Conservation (phyloP, 139 green algal genomes). For the Astrephomene gubernaculifera region DNA sequence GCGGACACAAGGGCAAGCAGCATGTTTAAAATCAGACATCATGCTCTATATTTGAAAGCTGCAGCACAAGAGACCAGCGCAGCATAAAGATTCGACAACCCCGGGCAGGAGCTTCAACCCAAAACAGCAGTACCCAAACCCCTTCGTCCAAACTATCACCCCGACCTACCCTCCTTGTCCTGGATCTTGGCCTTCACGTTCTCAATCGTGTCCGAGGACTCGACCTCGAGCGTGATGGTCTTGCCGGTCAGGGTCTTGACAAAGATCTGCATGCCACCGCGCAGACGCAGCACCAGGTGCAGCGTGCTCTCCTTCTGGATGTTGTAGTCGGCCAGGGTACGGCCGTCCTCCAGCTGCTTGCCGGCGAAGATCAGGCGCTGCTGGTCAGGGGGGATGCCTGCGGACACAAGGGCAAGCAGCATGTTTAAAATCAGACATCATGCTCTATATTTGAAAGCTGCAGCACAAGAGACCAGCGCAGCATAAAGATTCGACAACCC, state of each 20-base stretch:
- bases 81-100: background rate
- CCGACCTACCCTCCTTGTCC: conserved; percentile 90
- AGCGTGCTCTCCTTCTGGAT: conserved; percentile 93
- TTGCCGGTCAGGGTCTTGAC: conserved; percentile 92
- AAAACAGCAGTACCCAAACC: background rate
- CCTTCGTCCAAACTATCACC: background rate
- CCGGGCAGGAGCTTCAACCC: background rate
- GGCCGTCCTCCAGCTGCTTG: conserved; percentile 95
- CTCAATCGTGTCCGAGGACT: conserved; percentile 86
- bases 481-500: background rate
- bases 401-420: background rate
- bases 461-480: background rate
- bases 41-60: background rate
- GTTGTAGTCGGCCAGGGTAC: conserved; percentile 95
- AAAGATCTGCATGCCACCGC: conserved; percentile 84
- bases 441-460: background rate
- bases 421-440: background rate
- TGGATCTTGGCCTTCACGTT: conserved; percentile 97
- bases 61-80: background rate
- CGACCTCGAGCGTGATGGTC: conserved; percentile 82
- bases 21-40: background rate
- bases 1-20: background rate
- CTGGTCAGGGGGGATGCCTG: conserved; percentile 91
- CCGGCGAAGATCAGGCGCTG: conserved; percentile 94
- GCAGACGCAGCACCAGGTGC: conserved; percentile 75